Percentiles rank a stretch among this genome's conserved stretches.
These are phyloP conservation scores for Ophiognomonia clavigignenti-juglandacearum DNA, from an alignment of 2,329 filamentous ascomycete species.

Conservation along the genomic window DNA sequence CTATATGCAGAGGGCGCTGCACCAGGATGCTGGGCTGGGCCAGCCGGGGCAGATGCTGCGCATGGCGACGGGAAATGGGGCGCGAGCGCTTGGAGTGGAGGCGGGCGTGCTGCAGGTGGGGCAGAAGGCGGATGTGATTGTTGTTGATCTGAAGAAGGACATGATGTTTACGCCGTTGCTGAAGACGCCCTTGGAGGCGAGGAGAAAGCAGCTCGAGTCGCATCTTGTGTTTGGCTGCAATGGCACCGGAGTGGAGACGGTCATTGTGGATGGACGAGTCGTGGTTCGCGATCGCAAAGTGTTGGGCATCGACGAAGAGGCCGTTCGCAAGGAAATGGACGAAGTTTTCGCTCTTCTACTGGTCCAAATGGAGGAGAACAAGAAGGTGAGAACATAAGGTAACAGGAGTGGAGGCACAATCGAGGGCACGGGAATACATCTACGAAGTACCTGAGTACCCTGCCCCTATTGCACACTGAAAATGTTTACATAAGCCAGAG, in stretches of 20 bases:
- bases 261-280: constrained; percentile 21
- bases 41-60: constrained; percentile 19
- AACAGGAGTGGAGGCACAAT: no score
- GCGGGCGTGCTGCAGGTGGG: constrained; percentile 19
- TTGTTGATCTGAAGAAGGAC: constrained; percentile 22
- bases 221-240: constrained; percentile 24
- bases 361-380: constrained; percentile 11
- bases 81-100: constrained; percentile 19
- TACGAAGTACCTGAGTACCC: no score
- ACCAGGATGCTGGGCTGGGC: constrained; percentile 17
- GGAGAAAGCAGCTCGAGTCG: constrained; percentile 15
- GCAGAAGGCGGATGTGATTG: constrained; percentile 22
- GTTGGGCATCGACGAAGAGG: constrained; percentile 21
- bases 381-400: not conserved
- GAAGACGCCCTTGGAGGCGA: constrained; percentile 14
- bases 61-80: constrained; percentile 22
- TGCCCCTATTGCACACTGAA: no score
- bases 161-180: constrained; percentile 22
- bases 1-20: constrained; percentile 19
- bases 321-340: constrained; percentile 19
- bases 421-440: no score
- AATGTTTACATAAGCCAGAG: no score
- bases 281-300: constrained; percentile 20
- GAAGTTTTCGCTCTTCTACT: constrained; percentile 16
- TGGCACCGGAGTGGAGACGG: constrained; percentile 21